A percentile compares a stretch with the other conserved stretches of the same genome.
Evolutionary conservation across 2,329 filamentous ascomycete species (phyloP).

Genomic region (Metarhizium humberi): DNA sequence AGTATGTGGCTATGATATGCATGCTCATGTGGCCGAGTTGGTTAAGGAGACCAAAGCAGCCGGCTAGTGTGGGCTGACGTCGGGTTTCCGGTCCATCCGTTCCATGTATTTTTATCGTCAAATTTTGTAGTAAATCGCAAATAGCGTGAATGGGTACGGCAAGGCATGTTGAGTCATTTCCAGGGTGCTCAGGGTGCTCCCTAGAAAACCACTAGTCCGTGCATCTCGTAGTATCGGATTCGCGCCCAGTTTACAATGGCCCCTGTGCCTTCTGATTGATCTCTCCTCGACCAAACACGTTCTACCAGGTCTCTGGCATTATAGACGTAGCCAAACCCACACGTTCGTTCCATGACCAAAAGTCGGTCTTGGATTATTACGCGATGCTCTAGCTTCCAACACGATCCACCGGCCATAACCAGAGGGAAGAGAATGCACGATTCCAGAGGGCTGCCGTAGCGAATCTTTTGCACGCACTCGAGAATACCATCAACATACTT

Average conservation of each 20-base stretch:
- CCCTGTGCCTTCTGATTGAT: conserved; percentile 17
- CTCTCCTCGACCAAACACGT: conserved; percentile 26
- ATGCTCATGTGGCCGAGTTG: conserved; percentile 13
- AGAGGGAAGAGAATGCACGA: conserved; percentile 30
- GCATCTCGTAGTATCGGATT: conserved; percentile 27
- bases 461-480: conserved; percentile 26
- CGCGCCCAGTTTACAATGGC: conserved; percentile 24
- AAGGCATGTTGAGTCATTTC: not conserved
- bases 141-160: not conserved
- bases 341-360: conserved; percentile 33
- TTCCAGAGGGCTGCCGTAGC: conserved; percentile 31
- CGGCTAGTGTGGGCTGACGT: not conserved
- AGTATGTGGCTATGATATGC: conserved; percentile 44
- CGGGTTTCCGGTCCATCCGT: not conserved
- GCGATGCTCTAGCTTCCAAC: conserved; percentile 25
- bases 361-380: conserved; percentile 29
- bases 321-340: conserved; percentile 32
- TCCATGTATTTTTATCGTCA: not conserved
- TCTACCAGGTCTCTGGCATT: conserved; percentile 29
- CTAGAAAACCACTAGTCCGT: conserved; percentile 23
- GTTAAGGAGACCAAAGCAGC: not conserved
- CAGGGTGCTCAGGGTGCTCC: not conserved
- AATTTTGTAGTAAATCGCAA: not conserved
- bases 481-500: conserved; percentile 24
- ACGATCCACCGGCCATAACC: conserved; percentile 30